Percentiles rank a stretch among this genome's conserved stretches.
Evolutionary conservation across 2,329 filamentous ascomycete species (phyloP).

Genomic region (Monosporascus sp.): DNA sequence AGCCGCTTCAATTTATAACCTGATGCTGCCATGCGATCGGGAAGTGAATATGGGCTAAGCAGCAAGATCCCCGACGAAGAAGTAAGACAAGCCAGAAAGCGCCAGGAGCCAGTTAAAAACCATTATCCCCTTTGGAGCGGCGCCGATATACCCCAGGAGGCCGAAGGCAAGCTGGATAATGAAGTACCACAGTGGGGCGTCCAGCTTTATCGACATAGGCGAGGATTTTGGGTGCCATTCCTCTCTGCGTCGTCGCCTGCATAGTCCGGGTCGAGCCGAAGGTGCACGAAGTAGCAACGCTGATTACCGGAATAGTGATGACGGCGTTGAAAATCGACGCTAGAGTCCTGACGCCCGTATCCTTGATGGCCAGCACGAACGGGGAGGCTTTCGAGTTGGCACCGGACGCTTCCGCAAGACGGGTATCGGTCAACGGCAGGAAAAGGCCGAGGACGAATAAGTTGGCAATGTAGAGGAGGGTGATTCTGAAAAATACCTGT

Average conservation of each 20-base stretch:
- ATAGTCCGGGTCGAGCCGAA: conserved; percentile 47
- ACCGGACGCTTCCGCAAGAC: conserved; percentile 32
- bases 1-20: conserved; percentile 46
- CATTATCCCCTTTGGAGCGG: conserved; percentile 33
- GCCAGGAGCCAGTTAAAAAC: conserved; percentile 64
- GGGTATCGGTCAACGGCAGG: conserved; percentile 35
- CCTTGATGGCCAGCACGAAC: conserved; percentile 45
- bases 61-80: conserved; percentile 70
- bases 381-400: conserved; percentile 41
- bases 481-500: conserved; percentile 50
- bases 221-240: conserved; percentile 50
- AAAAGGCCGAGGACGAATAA: conserved; percentile 48
- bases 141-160: conserved; percentile 52
- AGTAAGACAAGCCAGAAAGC: conserved; percentile 64
- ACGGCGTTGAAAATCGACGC: conserved; percentile 50
- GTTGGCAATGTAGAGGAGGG: conserved; percentile 46
- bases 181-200: conserved; percentile 53
- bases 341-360: conserved; percentile 43
- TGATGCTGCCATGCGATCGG: conserved; percentile 54
- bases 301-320: conserved; percentile 46
- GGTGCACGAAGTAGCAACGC: conserved; percentile 45
- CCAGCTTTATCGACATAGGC: conserved; percentile 57
- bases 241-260: conserved; percentile 41
- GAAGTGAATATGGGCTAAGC: conserved; percentile 61
- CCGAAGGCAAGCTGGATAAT: conserved; percentile 49